Evolutionary conservation across 179 eudicot genomes (phyloP), one percentile per base, ranked within the genome.

Genomic region (Corrigiola litoralis): DNA sequence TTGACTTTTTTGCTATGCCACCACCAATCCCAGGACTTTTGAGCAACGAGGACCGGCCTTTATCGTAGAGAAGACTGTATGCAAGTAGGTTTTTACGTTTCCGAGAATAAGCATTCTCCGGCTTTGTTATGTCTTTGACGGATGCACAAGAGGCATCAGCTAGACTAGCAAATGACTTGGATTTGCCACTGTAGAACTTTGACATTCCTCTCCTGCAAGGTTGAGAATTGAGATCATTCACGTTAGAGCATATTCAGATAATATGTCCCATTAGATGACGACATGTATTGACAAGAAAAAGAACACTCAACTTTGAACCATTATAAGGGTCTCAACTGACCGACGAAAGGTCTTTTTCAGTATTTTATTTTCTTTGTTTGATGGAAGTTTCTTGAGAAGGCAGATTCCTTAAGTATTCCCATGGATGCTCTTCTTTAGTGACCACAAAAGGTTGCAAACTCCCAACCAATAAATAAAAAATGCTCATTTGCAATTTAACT

Each of bases 151-250:
- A 72, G 0, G 84, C 84, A 60, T 86, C 88, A 0, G 75, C 55
- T 25, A 90, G 81, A 58, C 95, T 90, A 5, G 95, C 78, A 70
- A 82, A 90, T 13, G 97, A 90, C 75, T 88, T 88, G 0, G 97
- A 90, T 77, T 77, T 77, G 10, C 81, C 81, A 47, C 47, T 61
- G 72, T 77, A 77, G 66, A 77, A 77, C 17, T 59, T 81, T 18
- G 97, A 88, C 59, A 90, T 80, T 68, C 97, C 82, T 63, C 77
- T 81, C 84, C 97, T 90, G 86, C 25, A 69, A 59, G 25, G 18
- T 18, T 23, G 17, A 36, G 27, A 44, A 31, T 18, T 41, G 17
- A 47, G 5, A 28, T 44, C 23, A n/a, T 21, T 4, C 56, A 37
- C 40, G 40, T 70, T 28, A 59, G 71, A 47, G 62, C 64, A 69